Evolutionary conservation across 257 asterid genomes (phyloP).

Genomic region (Solanum boliviense): DNA sequence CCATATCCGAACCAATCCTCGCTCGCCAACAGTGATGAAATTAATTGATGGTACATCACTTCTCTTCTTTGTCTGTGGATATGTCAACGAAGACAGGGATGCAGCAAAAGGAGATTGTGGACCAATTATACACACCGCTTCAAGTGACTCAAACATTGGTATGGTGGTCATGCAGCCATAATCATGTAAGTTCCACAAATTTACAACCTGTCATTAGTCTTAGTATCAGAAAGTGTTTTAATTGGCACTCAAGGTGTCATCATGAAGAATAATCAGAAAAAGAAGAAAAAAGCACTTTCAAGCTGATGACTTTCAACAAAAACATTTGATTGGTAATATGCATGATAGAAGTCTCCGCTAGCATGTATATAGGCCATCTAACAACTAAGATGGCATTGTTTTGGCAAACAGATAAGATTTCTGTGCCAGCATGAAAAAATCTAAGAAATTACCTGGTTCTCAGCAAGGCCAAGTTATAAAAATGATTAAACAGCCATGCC

Average conservation of each 20-base stretch:
- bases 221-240: slow-evolving; percentile 9
- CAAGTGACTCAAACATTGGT: slow-evolving; percentile 88
- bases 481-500: background rate
- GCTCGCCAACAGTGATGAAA: slow-evolving; percentile 92
- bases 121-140: slow-evolving; percentile 57
- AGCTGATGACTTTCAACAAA: background rate
- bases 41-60: slow-evolving; percentile 37
- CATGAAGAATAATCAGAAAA: background rate
- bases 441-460: background rate
- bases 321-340: background rate
- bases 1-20: slow-evolving; percentile 90
- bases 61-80: slow-evolving; percentile 38
- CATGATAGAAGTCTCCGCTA: background rate
- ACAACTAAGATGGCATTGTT: background rate
- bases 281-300: background rate
- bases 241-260: background rate
- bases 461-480: background rate
- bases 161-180: slow-evolving; percentile 56
- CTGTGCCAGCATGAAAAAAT: background rate
- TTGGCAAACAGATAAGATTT: background rate
- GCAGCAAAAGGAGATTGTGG: slow-evolving; percentile 51
- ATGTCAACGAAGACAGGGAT: slow-evolving; percentile 28
- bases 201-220: slow-evolving; percentile 57
- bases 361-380: background rate
- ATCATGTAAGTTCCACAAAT: slow-evolving; percentile 80